A percentile compares a stretch with the other conserved stretches of the same genome.
Evolutionary conservation across 1,284 basidiomycete species (phyloP).

Genomic region (Irpex sp.): DNA sequence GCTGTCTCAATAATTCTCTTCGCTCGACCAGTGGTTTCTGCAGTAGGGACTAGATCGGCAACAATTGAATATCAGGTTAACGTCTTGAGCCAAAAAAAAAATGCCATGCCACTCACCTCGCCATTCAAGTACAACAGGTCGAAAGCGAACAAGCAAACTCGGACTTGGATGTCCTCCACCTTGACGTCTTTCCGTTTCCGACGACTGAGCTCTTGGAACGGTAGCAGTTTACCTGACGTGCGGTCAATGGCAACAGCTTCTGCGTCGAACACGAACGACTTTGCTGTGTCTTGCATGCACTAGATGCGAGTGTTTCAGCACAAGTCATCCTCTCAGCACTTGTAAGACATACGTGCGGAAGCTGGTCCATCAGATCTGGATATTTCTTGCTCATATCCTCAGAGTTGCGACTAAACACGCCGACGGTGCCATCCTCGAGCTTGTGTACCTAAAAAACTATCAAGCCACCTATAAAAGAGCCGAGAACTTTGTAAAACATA

Average conservation of each 20-base stretch:
- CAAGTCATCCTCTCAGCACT: background rate
- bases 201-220: slow-evolving; percentile 95
- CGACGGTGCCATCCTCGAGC: slow-evolving; percentile 75
- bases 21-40: slow-evolving; percentile 71
- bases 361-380: slow-evolving; percentile 92
- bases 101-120: slow-evolving; percentile 52
- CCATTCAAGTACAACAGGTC: slow-evolving; percentile 95
- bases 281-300: slow-evolving; percentile 81
- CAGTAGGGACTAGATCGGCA: slow-evolving; percentile 51
- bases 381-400: slow-evolving; percentile 99
- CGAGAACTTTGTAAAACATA: slow-evolving; percentile 24
- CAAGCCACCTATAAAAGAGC: background rate
- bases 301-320: slow-evolving; percentile 27
- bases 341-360: slow-evolving; percentile 65
- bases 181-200: slow-evolving; percentile 98
- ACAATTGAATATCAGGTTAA: background rate
- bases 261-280: slow-evolving; percentile 91
- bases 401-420: slow-evolving; percentile 94
- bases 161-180: slow-evolving; percentile 93
- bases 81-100: too few species aligned
- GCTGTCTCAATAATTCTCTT: slow-evolving; percentile 70
- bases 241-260: slow-evolving; percentile 97
- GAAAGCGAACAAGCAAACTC: slow-evolving; percentile 94
- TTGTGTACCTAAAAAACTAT: slow-evolving; percentile 65
- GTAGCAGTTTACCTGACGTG: slow-evolving; percentile 80